Evolutionary conservation across 164 flowering plant species (phyloP), one percentile per base, ranked within the genome.

Genomic region (Sedum album): DNA sequence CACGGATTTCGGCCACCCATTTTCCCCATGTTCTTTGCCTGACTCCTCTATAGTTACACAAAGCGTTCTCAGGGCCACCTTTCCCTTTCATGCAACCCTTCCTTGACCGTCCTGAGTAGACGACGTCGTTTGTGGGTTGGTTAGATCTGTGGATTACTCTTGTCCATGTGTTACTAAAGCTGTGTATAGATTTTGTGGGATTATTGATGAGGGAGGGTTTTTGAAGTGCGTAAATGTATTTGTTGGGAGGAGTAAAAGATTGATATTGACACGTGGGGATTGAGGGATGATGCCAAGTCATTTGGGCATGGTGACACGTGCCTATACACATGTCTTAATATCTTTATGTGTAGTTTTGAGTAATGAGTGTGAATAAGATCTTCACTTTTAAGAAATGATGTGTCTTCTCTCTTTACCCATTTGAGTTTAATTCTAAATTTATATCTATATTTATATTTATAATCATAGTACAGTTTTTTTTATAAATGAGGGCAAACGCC

Each of bases 1-100:
- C 86, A 0, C 90, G 80, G 9, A 86, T 86, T 66, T 86, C 90
- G 1, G 88, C 85, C 6, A 86, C 90, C 90, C 90, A 86, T 74
- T 84, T 86, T 4, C 90, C 90, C 90, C 88, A 86, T 0, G 87
- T 86, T 35, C 90, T 71, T 33, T 84, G 88, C 69, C 90, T 74
- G 0, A 86, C 88, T 0, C 90, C 90, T 60, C 77, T 81, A 63
- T 77, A 86, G 1, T 73, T 73, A 71, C 87, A 86, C 0, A 49
- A 31, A 0, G 77, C 75, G 35, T 86, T 86, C 68, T 86, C 86
- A 11, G 90, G 90, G 5, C 90, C 90, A 2, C 90, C 90, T 70
- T 84, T 86, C 0, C 89, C 89, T 53, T 66, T 80, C 85, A 82
- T 82, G 74, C 89, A 82, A 66, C 87, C 87, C 72, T 84, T 86